phyloP scores from a whole-genome alignment of 331 rosid species.

The Pyrus hybrid region DNA sequence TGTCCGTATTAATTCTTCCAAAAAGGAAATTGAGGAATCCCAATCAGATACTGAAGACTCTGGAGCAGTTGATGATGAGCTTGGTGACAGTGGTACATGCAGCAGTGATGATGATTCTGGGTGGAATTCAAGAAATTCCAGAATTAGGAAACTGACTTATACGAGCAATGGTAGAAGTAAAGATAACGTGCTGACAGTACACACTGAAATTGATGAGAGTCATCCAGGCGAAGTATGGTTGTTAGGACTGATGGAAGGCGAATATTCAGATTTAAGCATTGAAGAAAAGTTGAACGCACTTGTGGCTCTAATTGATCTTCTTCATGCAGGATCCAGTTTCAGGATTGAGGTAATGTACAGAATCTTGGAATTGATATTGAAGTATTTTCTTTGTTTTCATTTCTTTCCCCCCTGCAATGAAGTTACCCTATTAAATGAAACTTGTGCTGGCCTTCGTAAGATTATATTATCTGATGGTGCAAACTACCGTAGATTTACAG shows the following conservation, averaged over 20 bases:
- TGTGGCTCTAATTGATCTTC: conserved; percentile 82
- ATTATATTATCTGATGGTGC: neutral
- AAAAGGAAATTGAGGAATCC: conserved; percentile 50
- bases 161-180: conserved; percentile 21
- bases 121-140: conserved; percentile 35
- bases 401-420: neutral
- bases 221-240: conserved; percentile 88
- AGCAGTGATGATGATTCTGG: conserved; percentile 61
- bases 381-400: neutral
- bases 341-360: conserved; percentile 57
- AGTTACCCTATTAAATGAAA: neutral
- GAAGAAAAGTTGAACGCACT: conserved; percentile 83
- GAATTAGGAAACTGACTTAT: conserved; percentile 26
- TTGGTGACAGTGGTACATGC: conserved; percentile 32
- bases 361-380: conserved; percentile 2
- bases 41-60: conserved; percentile 83
- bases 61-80: conserved; percentile 73
- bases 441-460: neutral
- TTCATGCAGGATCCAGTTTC: conserved; percentile 67
- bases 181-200: conserved; percentile 23
- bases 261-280: conserved; percentile 79
- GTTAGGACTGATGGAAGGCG: conserved; percentile 88
- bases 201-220: conserved; percentile 92
- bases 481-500: neutral
- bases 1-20: conserved; percentile 51